Evolutionary conservation across 2,329 filamentous ascomycete species (phyloP).

Genomic region (Sclerotinia spermophila): DNA sequence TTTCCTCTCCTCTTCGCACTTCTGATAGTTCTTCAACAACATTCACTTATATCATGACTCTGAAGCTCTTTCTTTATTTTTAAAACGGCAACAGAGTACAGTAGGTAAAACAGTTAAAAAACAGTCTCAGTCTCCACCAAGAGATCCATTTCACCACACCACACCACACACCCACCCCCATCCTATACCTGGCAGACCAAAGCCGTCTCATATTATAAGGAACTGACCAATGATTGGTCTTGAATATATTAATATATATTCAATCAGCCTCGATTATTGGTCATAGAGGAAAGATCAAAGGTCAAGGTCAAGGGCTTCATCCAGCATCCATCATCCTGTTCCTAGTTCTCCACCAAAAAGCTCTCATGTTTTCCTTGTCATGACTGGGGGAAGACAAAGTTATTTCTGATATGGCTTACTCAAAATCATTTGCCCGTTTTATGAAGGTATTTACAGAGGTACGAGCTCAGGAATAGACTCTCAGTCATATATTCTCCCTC

Average conservation of each 20-base stretch:
- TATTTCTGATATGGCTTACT: background rate
- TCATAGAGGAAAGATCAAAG: background rate
- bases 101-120: background rate
- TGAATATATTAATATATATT: background rate
- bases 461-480: background rate
- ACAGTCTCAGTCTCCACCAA: background rate
- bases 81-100: background rate
- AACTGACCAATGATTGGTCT: constrained; percentile 1
- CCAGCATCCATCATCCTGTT: background rate
- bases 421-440: background rate
- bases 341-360: constrained; percentile 2
- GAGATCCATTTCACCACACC: background rate
- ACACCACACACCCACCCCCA: too few species aligned
- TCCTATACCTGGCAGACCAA: background rate
- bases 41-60: background rate
- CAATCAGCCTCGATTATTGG: background rate
- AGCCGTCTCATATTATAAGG: background rate
- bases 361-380: background rate
- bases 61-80: background rate
- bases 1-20: background rate
- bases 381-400: background rate
- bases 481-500: background rate
- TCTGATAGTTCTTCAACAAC: background rate
- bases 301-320: background rate
- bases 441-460: background rate